Conservation (phyloP, 2,329 filamentous ascomycete genomes). For the Aspergillus jensenii region DNA sequence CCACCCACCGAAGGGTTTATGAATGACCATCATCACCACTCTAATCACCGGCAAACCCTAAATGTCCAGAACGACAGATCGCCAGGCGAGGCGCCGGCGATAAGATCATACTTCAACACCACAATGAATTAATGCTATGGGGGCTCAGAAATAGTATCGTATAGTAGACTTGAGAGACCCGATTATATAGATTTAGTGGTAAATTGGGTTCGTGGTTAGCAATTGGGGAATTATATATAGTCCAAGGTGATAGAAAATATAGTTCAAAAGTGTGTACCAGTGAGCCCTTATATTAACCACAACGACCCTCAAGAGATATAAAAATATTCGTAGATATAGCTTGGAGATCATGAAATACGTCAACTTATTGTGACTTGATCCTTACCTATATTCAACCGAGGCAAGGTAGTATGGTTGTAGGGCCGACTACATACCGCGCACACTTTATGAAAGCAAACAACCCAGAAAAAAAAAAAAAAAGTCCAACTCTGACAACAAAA, state of each 20-base stretch:
- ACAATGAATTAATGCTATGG: background rate
- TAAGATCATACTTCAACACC: constrained; percentile 12
- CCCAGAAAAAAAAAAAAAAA: background rate
- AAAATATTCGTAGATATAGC: background rate
- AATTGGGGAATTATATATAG: background rate
- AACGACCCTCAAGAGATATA: background rate
- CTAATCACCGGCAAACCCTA: background rate
- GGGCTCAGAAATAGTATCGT: background rate
- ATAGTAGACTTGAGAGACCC: background rate
- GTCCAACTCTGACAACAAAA: background rate
- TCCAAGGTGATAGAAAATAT: background rate
- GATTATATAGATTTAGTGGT: background rate
- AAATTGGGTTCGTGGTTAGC: background rate
- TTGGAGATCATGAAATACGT: no score
- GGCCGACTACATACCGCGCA: background rate
- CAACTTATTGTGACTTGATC: no score
- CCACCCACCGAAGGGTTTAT: background rate
- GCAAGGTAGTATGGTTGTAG: no score
- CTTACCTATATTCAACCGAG: background rate
- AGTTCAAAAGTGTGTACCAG: background rate
- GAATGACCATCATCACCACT: background rate
- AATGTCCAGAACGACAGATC: background rate
- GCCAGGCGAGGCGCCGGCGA: constrained; percentile 1
- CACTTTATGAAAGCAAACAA: background rate
- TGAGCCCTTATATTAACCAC: no score